Base-by-base conservation (phyloP, 306 rosid species). In the Castanopsis chinensis region DNA sequence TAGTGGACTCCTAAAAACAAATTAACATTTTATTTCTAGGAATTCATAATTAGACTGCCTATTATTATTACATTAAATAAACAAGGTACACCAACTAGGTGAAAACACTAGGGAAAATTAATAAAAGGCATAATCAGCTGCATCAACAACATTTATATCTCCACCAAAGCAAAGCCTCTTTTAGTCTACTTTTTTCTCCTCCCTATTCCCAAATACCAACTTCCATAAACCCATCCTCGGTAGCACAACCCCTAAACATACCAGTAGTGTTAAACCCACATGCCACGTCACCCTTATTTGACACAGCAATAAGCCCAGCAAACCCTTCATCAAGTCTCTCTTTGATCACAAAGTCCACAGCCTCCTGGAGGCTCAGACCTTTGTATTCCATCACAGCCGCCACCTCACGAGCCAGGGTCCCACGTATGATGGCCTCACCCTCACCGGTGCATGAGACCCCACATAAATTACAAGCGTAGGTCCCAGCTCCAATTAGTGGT, bases 311-410 rank as follows among this genome's bases (percentile, higher is more conserved):
- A 0, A 95, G 89, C 11, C 99, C 99, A 2, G 99, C 99, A 45
- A 25, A 21, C 1, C 99, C 99, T 70, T 93, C 89, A 41, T 95
- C 98, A 1, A 95, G 87, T 76, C 99, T 73, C n/a, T 91, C 79
- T 74, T 87, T 91, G 1, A 91, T 84, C 25, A 96, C 98, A 56
- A 82, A 93, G 77, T 91, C 89, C 74, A 96, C 99, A 0, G 98
- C 94, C 18, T 88, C 79, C 33, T 96, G 98, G 0, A 93, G 97
- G 3, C 83, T 85, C n/a, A 90, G 28, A 0, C 94, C 99, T 57
- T 91, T 96, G 81, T 96, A 96, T 78, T 96, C 99, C 97, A 96
- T 96, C 77, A 96, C 96, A 0, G 99, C 99, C 5, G 84, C 93
- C 23, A 93, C 98, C 78, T 93, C 99, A 32, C 99, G 91, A 12